Base-by-base conservation (phyloP, 2,329 filamentous ascomycete species). In the Cercospora nicotianae region DNA sequence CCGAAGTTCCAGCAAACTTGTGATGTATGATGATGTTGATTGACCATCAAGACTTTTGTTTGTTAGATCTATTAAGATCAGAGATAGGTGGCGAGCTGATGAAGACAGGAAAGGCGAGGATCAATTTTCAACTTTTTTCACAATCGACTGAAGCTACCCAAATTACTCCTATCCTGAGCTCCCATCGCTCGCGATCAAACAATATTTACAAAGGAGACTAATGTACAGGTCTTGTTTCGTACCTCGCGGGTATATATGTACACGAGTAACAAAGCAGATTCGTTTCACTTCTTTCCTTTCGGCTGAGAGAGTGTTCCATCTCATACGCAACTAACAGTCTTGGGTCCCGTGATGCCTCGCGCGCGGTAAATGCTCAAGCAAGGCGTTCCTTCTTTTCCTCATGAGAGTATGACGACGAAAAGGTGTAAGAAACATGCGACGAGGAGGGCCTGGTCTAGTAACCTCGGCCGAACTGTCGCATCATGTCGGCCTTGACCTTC, bases 401-500 rank as follows among this genome's bases (percentile, higher is more conserved):
- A 28, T 30, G 48, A 26, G 55, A 28, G 26, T 30, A 8, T 58
- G 23, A 23, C 16, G 30, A 18, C 18, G 55, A 26, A 2, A 36
- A 28, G 5, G 28, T 42, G 31, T 33, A 12, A 33, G 9, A 33
- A 10, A 16, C 39, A 18, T 26, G 26, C 10, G 36, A 48, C 12
- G 20, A 62, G 23, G 16, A 9, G 1, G 10, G 10, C 20, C 30
- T 9, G 33, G 26, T 13, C 36, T 64, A 64, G 9, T 59, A 64
- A 10, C 36, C 62, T 23, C 62, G 31, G 13, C 66, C 65, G 31
- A 72, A 72, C 16, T 72, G 68, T 26, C 60, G 60, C 71, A 72
- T 72, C 71, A 72, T 72, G 39, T 70, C 68, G 30, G 65, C 68
- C 59, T 72, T 72, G 62, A 72, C 65, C 61, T 69, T 71, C 68